Evolutionary conservation across 768 basidiomycete genomes (phyloP).

Genomic region (Chalciporus sphaerocephalus): DNA sequence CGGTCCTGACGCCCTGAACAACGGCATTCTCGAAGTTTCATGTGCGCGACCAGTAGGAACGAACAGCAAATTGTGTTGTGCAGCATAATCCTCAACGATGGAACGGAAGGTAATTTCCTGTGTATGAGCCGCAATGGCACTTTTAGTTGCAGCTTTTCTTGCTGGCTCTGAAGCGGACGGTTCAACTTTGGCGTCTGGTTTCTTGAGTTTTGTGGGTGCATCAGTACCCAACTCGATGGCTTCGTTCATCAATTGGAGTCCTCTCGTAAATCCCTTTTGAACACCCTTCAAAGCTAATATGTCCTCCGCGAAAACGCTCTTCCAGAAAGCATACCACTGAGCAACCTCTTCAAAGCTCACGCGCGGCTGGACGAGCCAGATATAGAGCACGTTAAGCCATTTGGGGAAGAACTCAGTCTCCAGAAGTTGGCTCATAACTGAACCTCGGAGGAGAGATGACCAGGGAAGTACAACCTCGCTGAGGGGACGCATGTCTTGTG

Average conservation of each 20-base stretch:
- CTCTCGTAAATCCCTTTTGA: slow-evolving; percentile 77
- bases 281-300: slow-evolving; percentile 66
- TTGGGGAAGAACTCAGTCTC: slow-evolving; percentile 95
- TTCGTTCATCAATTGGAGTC: slow-evolving; percentile 90
- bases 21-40: slow-evolving; percentile 79
- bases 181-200: slow-evolving; percentile 62
- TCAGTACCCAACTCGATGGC: slow-evolving; percentile 84
- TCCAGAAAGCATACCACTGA: slow-evolving; percentile 93
- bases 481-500: slow-evolving; percentile 84
- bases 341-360: slow-evolving; percentile 91
- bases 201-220: slow-evolving; percentile 61
- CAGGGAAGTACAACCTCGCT: slow-evolving; percentile 67
- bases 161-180: slow-evolving; percentile 32
- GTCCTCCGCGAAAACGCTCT: slow-evolving; percentile 64
- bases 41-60: slow-evolving; percentile 85
- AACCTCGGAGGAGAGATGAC: slow-evolving; percentile 66
- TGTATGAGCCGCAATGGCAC: slow-evolving; percentile 43
- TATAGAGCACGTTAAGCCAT: slow-evolving; percentile 86
- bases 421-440: slow-evolving; percentile 78
- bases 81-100: slow-evolving; percentile 88
- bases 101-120: slow-evolving; percentile 90
- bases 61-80: slow-evolving; percentile 82
- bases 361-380: slow-evolving; percentile 89
- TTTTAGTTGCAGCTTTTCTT: slow-evolving; percentile 27
- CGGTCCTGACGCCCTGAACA: slow-evolving; percentile 78